Base-by-base conservation (phyloP, 1,284 basidiomycete genomes). In the Sanguinoderma infundibulare region DNA sequence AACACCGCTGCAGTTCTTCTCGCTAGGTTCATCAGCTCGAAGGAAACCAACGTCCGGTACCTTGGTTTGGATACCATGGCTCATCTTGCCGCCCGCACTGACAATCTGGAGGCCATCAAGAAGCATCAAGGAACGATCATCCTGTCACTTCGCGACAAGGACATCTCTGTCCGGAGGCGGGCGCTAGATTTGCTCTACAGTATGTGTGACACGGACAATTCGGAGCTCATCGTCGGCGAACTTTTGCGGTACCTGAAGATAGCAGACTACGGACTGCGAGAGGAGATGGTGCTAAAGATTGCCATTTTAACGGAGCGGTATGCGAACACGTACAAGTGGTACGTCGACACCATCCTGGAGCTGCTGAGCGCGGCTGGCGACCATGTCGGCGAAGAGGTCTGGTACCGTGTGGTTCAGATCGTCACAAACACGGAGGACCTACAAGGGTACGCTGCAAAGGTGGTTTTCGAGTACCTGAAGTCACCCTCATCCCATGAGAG, bases 221-320 rank as follows among this genome's bases (percentile, higher is more conserved):
- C 96, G 15, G 96, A 96, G 73, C 80, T 92, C 59, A 96, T 99
- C 67, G 98, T 99, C 30, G 95, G 92, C 56, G 96, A 99, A 76
- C 83, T 99, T 30, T 80, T 99, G 60, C 87, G 93, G 63, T 99
- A 98, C 75, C 84, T 99, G 61, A 90, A 90, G 72, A 87, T 98
- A 14, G 97, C 98, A 3, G 98, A 99, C 76, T 98, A 98, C 71
- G 95, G 91, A 28, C 81, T 99, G 47, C 85, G 98, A 46, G 97
- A 98, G 76, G 96, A 99, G 77, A 96, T 99, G 95, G 97, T 98
- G 2, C 83, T 98, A 59, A 99, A 99, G 78, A 98, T 99, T 65
- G 98, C 98, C 39, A 97, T 99, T 66, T 80, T 98, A 60, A 99
- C 98, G 8, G 98, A 99, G 76, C 95, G 98, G 77, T 98, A 98